Conservation (phyloP, 2,329 filamentous ascomycete species). For the Exophiala lecanii-corni region DNA sequence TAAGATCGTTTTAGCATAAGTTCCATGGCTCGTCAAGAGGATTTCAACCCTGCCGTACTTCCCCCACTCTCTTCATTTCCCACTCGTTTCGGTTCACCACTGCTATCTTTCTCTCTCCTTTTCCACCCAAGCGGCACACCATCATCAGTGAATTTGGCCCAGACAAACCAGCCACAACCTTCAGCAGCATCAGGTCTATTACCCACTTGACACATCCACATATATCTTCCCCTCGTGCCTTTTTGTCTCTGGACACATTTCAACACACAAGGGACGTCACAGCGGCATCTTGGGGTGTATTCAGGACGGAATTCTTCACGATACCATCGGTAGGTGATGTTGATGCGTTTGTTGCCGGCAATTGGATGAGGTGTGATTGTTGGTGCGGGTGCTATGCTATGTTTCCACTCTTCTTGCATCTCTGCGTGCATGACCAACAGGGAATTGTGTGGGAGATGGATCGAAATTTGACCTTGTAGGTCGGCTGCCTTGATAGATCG, state of each 20-base stretch:
- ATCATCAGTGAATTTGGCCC: slow-evolving; percentile 82
- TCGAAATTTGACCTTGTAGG: slow-evolving; percentile 77
- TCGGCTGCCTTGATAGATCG: no score
- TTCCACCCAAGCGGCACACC: slow-evolving; percentile 66
- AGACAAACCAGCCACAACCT: slow-evolving; percentile 74
- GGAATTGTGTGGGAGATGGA: slow-evolving; percentile 91
- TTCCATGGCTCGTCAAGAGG: no score
- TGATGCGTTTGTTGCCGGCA: slow-evolving; percentile 75
- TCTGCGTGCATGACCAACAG: slow-evolving; percentile 94
- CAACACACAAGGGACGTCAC: slow-evolving; percentile 63
- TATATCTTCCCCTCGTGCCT: slow-evolving; percentile 74
- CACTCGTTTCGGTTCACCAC: no score
- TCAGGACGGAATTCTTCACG: slow-evolving; percentile 70
- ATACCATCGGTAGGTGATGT: slow-evolving; percentile 91
- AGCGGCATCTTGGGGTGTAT: slow-evolving; percentile 72
- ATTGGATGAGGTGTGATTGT: slow-evolving; percentile 81
- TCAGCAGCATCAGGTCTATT: slow-evolving; percentile 32
- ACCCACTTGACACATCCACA: slow-evolving; percentile 87
- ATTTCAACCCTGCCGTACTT: no score
- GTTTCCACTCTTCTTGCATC: slow-evolving; percentile 98
- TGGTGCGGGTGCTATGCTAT: slow-evolving; percentile 69
- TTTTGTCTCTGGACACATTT: slow-evolving; percentile 75
- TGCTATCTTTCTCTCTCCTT: neutral
- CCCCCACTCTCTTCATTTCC: no score
- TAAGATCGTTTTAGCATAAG: no score